These are phyloP conservation scores for Solanum pimpinellifolium DNA, from an alignment of 257 asterid species.

Conservation along the genomic window DNA sequence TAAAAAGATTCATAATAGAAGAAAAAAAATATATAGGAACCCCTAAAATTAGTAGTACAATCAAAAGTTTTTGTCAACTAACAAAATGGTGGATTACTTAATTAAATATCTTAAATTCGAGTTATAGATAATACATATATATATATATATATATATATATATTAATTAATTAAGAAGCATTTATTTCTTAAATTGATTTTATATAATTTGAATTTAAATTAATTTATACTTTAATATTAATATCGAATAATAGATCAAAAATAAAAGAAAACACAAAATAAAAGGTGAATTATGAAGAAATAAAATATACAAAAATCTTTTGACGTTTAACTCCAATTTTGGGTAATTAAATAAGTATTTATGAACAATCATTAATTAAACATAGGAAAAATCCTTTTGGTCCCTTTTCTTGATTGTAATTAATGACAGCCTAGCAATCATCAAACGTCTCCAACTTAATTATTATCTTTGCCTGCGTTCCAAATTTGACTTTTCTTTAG, in stretches of 20 bases:
- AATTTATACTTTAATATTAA: neutral
- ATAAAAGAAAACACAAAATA: neutral
- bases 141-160: neutral
- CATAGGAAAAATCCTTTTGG: no score
- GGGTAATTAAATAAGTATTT: neutral
- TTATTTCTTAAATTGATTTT: neutral
- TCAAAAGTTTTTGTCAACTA: no score
- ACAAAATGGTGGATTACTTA: no score
- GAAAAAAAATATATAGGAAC: neutral
- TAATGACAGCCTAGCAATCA: neutral
- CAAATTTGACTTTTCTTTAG: neutral
- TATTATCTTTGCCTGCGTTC: neutral
- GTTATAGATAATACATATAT: no score
- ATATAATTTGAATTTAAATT: neutral
- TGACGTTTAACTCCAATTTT: neutral
- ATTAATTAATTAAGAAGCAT: neutral
- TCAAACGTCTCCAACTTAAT: neutral
- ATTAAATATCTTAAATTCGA: neutral
- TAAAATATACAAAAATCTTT: no score
- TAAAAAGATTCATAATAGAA: neutral
- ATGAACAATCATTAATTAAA: neutral
- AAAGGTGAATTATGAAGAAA: no score
- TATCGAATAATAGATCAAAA: neutral
- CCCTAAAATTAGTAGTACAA: neutral
- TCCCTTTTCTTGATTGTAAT: neutral